Evolutionary conservation across 2,329 filamentous ascomycete species (phyloP).

Genomic region (Botryosphaeria agaves): DNA sequence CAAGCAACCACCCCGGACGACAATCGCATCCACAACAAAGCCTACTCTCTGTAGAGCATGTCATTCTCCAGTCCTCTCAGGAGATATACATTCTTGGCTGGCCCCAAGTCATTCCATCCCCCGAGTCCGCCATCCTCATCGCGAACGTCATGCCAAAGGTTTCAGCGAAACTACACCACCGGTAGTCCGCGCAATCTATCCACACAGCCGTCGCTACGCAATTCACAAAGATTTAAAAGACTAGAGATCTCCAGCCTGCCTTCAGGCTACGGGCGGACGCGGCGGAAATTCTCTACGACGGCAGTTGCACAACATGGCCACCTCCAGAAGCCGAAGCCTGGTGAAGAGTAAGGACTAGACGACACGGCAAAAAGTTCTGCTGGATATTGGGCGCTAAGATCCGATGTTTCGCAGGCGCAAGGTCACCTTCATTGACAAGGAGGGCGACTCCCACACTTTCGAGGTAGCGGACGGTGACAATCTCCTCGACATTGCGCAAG

Average conservation of each 20-base stretch:
- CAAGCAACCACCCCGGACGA: no score
- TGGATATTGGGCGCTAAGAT: no score
- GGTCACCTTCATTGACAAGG: slow-evolving; percentile 89
- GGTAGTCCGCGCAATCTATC: no score
- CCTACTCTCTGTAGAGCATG: no score
- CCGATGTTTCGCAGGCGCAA: slow-evolving; percentile 42
- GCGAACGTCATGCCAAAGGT: slow-evolving; percentile 3
- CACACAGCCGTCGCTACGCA: no score
- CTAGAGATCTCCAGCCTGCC: no score
- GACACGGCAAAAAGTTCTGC: no score
- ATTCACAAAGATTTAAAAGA: no score
- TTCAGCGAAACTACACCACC: no score
- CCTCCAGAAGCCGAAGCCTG: slow-evolving; percentile 65
- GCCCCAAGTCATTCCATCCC: slow-evolving; percentile 3
- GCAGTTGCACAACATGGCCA: slow-evolving; percentile 52
- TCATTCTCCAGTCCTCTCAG: neutral
- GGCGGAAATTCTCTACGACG: slow-evolving; percentile 48
- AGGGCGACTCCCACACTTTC: slow-evolving; percentile 57
- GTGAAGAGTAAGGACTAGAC: slow-evolving; percentile 84
- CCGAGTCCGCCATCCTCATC: slow-evolving; percentile 1
- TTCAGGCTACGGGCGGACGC: slow-evolving; percentile 6
- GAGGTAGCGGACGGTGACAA: slow-evolving; percentile 79
- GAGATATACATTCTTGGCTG: slow-evolving; percentile 1
- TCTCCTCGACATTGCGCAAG: slow-evolving; percentile 85
- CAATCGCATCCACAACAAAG: no score